A percentile compares a stretch with the other conserved stretches of the same genome.
Conservation (phyloP, 805 yeast genomes). For the Brettanomyces sp. region DNA sequence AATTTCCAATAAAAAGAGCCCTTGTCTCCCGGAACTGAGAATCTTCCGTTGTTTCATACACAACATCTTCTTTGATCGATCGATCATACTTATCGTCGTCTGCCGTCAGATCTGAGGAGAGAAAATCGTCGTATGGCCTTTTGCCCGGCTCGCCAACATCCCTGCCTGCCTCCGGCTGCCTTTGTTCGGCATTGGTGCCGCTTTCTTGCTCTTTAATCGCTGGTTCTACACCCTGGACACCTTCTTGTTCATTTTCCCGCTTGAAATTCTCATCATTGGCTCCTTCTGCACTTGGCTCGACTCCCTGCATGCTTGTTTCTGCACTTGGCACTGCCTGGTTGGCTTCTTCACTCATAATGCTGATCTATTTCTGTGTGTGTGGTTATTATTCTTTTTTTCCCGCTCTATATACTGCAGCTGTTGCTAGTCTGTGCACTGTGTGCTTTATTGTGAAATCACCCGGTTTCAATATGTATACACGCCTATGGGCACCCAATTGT, state of each 20-base stretch:
- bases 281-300: background rate
- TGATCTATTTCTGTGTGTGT: no score
- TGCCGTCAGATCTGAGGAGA: background rate
- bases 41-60: constrained; percentile 24
- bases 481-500: no score
- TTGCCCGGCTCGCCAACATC: background rate
- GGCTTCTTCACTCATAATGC: no score
- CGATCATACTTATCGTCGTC: constrained; percentile 14
- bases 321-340: no score
- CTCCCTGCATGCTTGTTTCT: no score
- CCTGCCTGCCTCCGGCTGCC: background rate
- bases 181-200: background rate
- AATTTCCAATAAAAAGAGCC: constrained; percentile 36
- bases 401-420: no score
- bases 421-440: no score
- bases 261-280: background rate
- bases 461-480: no score
- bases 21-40: constrained; percentile 31
- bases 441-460: no score
- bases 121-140: background rate
- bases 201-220: background rate
- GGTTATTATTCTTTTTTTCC: no score
- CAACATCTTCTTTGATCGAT: constrained; percentile 20
- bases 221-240: background rate
- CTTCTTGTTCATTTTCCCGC: background rate